Evolutionary conservation across 23 red algal genomes (phyloP), one percentile per base, ranked within the genome.

Genomic region (Agarophyton chilense): DNA sequence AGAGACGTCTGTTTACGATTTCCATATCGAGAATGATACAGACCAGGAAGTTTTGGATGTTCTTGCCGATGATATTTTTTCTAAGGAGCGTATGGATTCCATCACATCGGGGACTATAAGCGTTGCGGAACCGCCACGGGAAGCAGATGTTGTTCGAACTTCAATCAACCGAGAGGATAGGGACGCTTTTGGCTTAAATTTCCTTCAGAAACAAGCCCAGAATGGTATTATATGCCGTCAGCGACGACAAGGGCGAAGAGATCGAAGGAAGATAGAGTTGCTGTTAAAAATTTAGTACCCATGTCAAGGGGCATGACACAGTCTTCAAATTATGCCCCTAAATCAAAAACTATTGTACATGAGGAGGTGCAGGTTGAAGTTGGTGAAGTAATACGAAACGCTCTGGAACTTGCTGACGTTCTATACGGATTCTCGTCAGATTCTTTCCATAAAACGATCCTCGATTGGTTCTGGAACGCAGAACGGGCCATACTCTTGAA

Each of bases 191-290:
- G 63, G 36, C 70, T 50, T 10, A 38, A 44, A 19, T 22, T 89
- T 52, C 70, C 70, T 34, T 17, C 78, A 25, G 63, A 77, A 45
- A 38, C 40, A 78, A 55, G 47, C 10, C 71, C 85, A 49, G n/a
- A 78, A 19, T 89, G 85, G 85, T 78, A 53, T 32, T 54, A 79
- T 22, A 78, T 89, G 73, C 85, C 85, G 28, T 66, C 72, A 35
- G 67, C 26, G 25, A 89, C 85, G 24, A 86, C 60, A 21, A 71
- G 18, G 28, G 46, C 42, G 50, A 66, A 44, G 13, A 60, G 65
- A 31, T 28, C 43, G 2, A 46, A 38, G 25, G 82, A 86, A 46
- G 82, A 64, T 12, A 31, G 32, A 36, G 2, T 52, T 49, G 64
- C 65, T 28, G 39, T 73, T 51, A 17, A 70, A 18, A 71, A 71